Percentiles rank a stretch among this genome's conserved stretches.
These are phyloP conservation scores for Pseudonitzschia pungens DNA, from an alignment of 108 stramenopile genomes.

Conservation along the genomic window DNA sequence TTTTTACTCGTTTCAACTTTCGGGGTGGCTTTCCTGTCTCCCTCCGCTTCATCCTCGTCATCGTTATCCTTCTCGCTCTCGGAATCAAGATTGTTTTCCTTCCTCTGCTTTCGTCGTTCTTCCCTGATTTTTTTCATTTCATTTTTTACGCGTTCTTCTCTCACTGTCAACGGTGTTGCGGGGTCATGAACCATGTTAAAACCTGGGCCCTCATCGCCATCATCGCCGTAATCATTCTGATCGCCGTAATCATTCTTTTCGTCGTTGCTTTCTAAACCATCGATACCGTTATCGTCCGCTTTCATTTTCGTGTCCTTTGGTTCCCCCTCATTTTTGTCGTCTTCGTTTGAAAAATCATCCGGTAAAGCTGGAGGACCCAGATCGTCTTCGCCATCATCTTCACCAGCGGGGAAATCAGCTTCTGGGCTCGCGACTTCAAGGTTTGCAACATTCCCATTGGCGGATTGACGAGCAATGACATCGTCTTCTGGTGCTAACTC, in stretches of 20 bases:
- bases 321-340: slow-evolving; percentile 14
- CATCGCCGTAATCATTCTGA: slow-evolving; percentile 32
- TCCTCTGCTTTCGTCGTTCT: slow-evolving; percentile 15
- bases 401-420: slow-evolving; percentile 20
- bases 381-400: slow-evolving; percentile 40
- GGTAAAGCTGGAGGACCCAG: slow-evolving; percentile 29
- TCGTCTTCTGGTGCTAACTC: slow-evolving; percentile 7
- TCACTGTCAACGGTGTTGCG: slow-evolving; percentile 27
- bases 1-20: slow-evolving; percentile 25
- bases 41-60: slow-evolving; percentile 11
- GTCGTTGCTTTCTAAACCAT: slow-evolving; percentile 25
- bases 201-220: slow-evolving; percentile 33
- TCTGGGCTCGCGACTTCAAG: slow-evolving; percentile 2
- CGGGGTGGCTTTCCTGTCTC: slow-evolving; percentile 9
- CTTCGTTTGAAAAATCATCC: slow-evolving; percentile 28
- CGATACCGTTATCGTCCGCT: slow-evolving; percentile 7
- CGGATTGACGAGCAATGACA: slow-evolving; percentile 14
- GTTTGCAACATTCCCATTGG: slow-evolving; percentile 12
- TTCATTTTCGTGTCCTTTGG: slow-evolving; percentile 4
- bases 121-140: slow-evolving; percentile 18
- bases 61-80: slow-evolving; percentile 4
- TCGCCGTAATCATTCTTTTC: slow-evolving; percentile 7
- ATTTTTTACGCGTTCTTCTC: slow-evolving; percentile 11
- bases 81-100: slow-evolving; percentile 4
- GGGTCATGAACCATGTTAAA: slow-evolving; percentile 38